These are phyloP conservation scores for Agaricus subrufescens DNA, from an alignment of 768 basidiomycete species.

Conservation along the genomic window DNA sequence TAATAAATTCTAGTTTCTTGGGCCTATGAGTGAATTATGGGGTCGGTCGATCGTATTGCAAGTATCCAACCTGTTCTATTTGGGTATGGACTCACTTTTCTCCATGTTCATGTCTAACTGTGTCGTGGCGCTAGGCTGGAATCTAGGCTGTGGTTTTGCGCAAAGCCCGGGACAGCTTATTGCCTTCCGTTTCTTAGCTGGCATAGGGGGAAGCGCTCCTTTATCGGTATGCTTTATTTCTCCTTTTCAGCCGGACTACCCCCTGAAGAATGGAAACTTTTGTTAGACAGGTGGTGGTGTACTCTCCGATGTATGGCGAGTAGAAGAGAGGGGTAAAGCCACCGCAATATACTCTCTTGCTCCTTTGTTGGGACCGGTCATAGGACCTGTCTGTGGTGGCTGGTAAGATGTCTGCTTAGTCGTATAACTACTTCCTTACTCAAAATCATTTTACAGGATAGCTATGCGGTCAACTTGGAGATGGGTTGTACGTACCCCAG, in stretches of 20 bases:
- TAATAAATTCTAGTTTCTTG: conserved; percentile 30
- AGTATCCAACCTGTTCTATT: conserved; percentile 58
- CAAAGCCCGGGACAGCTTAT: conserved; percentile 53
- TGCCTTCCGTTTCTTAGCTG: conserved; percentile 64
- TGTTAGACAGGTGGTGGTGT: conserved; percentile 57
- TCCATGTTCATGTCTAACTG: background rate
- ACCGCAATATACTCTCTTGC: conserved; percentile 62
- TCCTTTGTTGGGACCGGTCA: conserved; percentile 59
- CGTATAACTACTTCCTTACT: background rate
- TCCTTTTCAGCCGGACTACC: conserved; percentile 29
- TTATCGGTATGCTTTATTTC: conserved; percentile 45
- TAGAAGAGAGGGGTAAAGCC: conserved; percentile 62
- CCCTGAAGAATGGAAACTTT: conserved; percentile 10
- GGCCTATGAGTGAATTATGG: conserved; percentile 68
- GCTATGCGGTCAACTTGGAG: conserved; percentile 62
- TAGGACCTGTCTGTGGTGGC: conserved; percentile 60
- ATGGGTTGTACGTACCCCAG: conserved; percentile 51
- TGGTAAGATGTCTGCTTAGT: conserved; percentile 29
- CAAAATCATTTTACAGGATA: conserved; percentile 31
- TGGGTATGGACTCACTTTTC: conserved; percentile 33
- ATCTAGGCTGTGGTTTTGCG: conserved; percentile 60
- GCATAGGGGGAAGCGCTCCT: conserved; percentile 71
- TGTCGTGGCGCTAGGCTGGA: conserved; percentile 42
- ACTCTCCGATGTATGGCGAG: conserved; percentile 54
- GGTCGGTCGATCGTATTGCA: conserved; percentile 63